Evolutionary conservation across 441 rosid genomes (phyloP), one percentile per base, ranked within the genome.

Genomic region (Metrosideros polymorpha): DNA sequence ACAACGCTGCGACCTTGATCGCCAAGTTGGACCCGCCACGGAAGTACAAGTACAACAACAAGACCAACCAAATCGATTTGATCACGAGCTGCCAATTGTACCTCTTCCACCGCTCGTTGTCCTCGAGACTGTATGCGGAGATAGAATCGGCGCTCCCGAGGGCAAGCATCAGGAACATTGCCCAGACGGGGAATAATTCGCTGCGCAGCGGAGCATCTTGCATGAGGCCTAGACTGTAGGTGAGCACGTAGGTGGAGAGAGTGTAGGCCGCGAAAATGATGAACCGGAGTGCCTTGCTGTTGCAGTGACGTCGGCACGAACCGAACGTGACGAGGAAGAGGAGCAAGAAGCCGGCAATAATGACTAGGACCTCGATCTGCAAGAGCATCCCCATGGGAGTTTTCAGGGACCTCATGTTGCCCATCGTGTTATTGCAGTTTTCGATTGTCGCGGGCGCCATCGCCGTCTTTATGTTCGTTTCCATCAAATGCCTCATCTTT

Each of bases 1-100:
- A 61, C 39, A 0, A 0, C 10, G 9, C 15, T 9, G 9, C 71
- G 17, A 5, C n/a, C n/a, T n/a, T 13, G 9, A 0, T 2, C 9
- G 1, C 9, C 35, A 9, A 0, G 4, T 6, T 29, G 39, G 9
- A 29, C 15, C 0, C 3, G 71, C 0, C 19, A 3, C 0, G 2
- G 22, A 2, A 14, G 4, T 3, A 0, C 66, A 30, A 14, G 19
- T 14, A 18, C 13, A 59, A 0, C 35, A 59, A 29, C 30, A 29
- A 14, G 66, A 14, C 0, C 66, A 59, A 59, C 66, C 66, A 59
- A 14, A 14, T 1, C 4, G 0, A 29, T 3, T 29, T 59, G 35
- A 59, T 14, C 2, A 0, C 0, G 66, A 29, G 7, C 35, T 3
- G 35, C 66, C 35, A 29, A 29, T 59, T 14, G 35, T 29, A 13